Evolutionary conservation across 2,329 filamentous ascomycete species (phyloP), one percentile per base, ranked within the genome.

Genomic region (Phaeomoniella chlamydospora): DNA sequence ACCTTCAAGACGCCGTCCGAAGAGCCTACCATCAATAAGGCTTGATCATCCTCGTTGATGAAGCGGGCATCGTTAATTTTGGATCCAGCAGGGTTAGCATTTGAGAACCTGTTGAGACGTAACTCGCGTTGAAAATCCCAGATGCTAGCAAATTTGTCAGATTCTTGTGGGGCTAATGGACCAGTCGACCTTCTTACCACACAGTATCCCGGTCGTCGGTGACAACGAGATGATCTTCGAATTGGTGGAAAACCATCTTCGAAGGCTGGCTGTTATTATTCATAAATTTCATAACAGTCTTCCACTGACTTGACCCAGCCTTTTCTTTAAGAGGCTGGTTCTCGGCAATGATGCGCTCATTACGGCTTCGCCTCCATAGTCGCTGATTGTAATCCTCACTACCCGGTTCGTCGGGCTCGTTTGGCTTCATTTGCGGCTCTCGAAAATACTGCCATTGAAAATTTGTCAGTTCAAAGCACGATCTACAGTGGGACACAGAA

Each of bases 41-140:
- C 90, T 52, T 92, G 85, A 53, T 98, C 90, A 49, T 98, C 90
- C 57, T 98, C 90, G 47, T 98, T 98, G 64, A 98, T 93, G 57
- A 96, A 94, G 38, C 86, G 83, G 54, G 94, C 77, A 55, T 96
- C 87, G 37, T 86, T 94, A 49, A 98, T 93, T 47, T 78, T 85
- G 16, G 86, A 94, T 2, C 87, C 85, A 18, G 77, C 68, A 0
- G 90, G 90, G 49, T 98, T 98, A 34, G 84, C 87, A 50, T 96
- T 96, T 17, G 83, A 92, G 58, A 98, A 98, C 37, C 80, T 78
- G 52, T 76, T 83, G 43, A 94, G 64, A 19, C 79, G 74, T 34
- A 68, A 70, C 44, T 80, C 75, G 37, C 72, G 74, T 57, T 85
- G 78, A 81, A 87, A 98, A 56, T 98, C 90, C 83, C 90, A 96